Evolutionary conservation across 306 rosid species (phyloP).

Genomic region (Prunus padus): DNA sequence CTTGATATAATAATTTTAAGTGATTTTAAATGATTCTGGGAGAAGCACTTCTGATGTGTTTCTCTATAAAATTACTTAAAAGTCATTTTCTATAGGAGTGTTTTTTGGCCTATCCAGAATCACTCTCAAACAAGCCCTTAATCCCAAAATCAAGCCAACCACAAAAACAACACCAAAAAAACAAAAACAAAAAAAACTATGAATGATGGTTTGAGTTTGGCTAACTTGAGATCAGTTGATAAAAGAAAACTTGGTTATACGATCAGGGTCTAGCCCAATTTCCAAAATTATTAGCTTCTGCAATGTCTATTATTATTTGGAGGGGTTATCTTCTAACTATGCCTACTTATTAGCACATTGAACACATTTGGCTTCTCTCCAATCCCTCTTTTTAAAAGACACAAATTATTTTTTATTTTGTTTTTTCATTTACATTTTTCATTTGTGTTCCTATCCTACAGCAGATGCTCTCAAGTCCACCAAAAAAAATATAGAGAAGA

Average conservation of each 20-base stretch:
- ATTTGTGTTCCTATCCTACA: slow-evolving; percentile 4
- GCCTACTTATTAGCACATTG: no score
- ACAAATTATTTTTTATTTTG: neutral
- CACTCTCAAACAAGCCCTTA: no score
- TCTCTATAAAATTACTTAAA: no score
- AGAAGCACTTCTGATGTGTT: no score
- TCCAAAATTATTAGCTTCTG: neutral
- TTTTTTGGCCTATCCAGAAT: no score
- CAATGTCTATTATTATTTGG: neutral
- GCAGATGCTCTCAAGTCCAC: slow-evolving; percentile 12
- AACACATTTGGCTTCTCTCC: neutral
- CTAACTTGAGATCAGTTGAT: neutral
- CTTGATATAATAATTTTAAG: no score
- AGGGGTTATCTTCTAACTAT: neutral
- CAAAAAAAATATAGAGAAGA: slow-evolving; percentile 11
- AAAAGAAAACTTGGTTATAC: neutral
- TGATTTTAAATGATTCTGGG: no score
- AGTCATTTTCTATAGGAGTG: no score
- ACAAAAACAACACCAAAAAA: no score
- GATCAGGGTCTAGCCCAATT: neutral
- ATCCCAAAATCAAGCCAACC: no score
- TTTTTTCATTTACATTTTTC: neutral
- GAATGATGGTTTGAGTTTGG: neutral
- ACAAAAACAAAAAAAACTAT: no score
- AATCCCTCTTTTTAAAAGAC: neutral